Conservation (phyloP, 305 asterid species). For the Coffea humblotiana region DNA sequence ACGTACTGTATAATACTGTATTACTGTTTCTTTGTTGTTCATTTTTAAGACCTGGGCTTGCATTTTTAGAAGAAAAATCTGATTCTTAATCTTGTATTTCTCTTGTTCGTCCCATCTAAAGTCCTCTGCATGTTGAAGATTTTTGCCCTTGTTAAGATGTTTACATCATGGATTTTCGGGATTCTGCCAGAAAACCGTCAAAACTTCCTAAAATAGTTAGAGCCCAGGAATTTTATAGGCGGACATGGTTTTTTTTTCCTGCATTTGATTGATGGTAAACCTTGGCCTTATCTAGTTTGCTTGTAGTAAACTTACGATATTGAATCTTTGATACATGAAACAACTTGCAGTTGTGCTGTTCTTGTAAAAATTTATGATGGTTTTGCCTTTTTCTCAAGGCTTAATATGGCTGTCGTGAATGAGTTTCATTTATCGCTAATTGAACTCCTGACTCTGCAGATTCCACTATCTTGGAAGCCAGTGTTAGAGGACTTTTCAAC, state of each 20-base stretch:
- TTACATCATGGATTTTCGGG: neutral
- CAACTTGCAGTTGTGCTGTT: neutral
- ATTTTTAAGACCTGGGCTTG: neutral
- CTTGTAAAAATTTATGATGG: neutral
- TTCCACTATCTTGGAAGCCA: conserved; percentile 88
- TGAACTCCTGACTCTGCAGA: conserved; percentile 40
- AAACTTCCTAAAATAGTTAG: neutral
- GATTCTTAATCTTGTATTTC: neutral
- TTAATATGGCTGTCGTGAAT: neutral
- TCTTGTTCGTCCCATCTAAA: neutral
- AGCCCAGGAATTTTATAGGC: neutral
- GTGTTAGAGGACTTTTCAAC: conserved; percentile 79
- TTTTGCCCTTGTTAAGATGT: neutral
- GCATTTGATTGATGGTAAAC: neutral
- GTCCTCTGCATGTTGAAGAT: neutral
- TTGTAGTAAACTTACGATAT: neutral
- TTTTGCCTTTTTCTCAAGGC: neutral
- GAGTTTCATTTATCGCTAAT: conserved; percentile 1
- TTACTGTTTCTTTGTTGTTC: too few species aligned
- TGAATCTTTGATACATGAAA: neutral
- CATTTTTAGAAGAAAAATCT: neutral
- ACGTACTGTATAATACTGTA: too few species aligned
- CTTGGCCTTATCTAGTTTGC: neutral
- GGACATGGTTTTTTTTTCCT: neutral
- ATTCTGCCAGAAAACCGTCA: neutral